Conservation (phyloP, 1,284 basidiomycete species). For the Cutaneotrichosporon spelunceum region DNA sequence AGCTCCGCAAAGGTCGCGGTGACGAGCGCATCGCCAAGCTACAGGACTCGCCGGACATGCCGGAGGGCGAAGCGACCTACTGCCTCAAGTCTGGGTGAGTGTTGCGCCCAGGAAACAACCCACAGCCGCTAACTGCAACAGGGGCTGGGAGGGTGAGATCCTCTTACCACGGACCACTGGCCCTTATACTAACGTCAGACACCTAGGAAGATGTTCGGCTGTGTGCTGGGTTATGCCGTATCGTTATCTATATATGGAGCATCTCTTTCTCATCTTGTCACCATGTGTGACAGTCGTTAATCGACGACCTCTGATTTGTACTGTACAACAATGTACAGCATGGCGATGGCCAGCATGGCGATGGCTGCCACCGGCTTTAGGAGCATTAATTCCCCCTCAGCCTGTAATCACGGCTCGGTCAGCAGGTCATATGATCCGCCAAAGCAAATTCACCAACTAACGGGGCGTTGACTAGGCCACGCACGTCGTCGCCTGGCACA, state of each 20-base stretch:
- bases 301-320: background rate
- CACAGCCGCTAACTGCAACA: constrained; percentile 13
- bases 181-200: constrained; percentile 7
- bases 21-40: constrained; percentile 95
- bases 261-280: background rate
- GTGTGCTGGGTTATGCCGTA: too few relatives aligned
- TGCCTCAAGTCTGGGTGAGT: constrained; percentile 58
- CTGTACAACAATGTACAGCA: background rate
- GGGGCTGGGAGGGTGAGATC: constrained; percentile 37
- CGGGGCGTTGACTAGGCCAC: too few relatives aligned
- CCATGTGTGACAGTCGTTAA: background rate
- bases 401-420: too few relatives aligned
- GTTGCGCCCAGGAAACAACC: background rate
- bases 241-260: background rate
- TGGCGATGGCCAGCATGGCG: background rate
- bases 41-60: constrained; percentile 85
- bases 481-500: too few relatives aligned
- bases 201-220: constrained; percentile 5
- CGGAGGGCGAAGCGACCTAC: constrained; percentile 88
- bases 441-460: too few relatives aligned
- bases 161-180: background rate
- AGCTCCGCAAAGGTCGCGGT: constrained; percentile 67
- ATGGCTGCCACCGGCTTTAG: background rate
- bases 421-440: too few relatives aligned
- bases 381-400: too few relatives aligned